A percentile compares a stretch with the other conserved stretches of the same genome.
phyloP scores from a whole-genome alignment of 2,329 filamentous ascomycete genomes.

The Penicillium brevicompactum region DNA sequence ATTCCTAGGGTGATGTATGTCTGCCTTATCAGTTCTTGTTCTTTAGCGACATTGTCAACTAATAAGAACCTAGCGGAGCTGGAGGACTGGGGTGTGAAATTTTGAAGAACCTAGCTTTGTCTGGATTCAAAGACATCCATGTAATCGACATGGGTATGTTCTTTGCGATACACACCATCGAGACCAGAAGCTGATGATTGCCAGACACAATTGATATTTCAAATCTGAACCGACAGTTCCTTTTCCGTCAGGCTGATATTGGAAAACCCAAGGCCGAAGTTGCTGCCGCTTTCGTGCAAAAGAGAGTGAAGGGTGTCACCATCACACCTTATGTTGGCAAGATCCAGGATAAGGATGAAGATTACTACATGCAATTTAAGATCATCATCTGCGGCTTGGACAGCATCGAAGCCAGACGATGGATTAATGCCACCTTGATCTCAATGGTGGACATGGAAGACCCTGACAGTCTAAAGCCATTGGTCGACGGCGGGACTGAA shows the following conservation, averaged over 20 bases:
- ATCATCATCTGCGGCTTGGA: constrained; percentile 92
- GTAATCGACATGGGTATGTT: constrained; percentile 93
- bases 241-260: constrained; percentile 89
- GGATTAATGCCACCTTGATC: constrained; percentile 95
- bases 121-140: constrained; percentile 94
- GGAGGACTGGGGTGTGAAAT: constrained; percentile 96
- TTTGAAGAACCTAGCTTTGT: constrained; percentile 91
- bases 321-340: constrained; percentile 93
- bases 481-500: constrained; percentile 96
- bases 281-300: constrained; percentile 87
- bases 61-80: constrained; percentile 67
- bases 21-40: background rate
- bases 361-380: constrained; percentile 97
- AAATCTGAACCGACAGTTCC: constrained; percentile 95
- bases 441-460: constrained; percentile 84
- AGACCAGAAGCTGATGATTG: background rate
- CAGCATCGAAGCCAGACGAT: constrained; percentile 94
- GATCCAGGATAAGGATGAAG: constrained; percentile 95
- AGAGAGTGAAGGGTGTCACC: constrained; percentile 81
- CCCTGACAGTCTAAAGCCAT: constrained; percentile 82
- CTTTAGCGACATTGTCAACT: background rate
- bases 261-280: constrained; percentile 93
- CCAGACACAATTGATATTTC: constrained; percentile 96
- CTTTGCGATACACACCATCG: background rate
- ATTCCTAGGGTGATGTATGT: constrained; percentile 55